These are phyloP conservation scores for Ceratobasidium sp. DNA, from an alignment of 1,284 basidiomycete species.

Conservation along the genomic window DNA sequence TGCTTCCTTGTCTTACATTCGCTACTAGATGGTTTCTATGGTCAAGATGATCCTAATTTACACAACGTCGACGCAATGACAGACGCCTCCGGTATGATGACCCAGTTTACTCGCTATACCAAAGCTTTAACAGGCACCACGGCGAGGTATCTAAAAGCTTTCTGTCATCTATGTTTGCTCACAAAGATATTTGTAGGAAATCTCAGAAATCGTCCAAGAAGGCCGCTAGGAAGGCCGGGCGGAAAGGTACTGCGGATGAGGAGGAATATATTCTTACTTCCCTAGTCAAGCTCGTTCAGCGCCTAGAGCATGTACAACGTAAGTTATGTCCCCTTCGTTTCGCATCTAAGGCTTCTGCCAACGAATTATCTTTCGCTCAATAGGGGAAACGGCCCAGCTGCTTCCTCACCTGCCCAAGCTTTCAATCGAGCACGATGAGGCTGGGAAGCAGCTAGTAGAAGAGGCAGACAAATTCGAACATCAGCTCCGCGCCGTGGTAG, in stretches of 20 bases:
- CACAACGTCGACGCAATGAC: slow-evolving; percentile 97
- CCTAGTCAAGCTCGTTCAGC: slow-evolving; percentile 77
- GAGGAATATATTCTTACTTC: slow-evolving; percentile 94
- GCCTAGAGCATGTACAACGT: slow-evolving; percentile 72
- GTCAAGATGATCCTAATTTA: slow-evolving; percentile 72
- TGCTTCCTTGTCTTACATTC: background rate
- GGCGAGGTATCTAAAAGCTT: slow-evolving; percentile 61
- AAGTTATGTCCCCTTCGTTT: slow-evolving; percentile 49
- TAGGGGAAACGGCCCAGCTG: slow-evolving; percentile 72
- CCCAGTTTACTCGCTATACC: slow-evolving; percentile 95
- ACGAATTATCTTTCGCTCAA: background rate
- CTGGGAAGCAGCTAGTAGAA: slow-evolving; percentile 69
- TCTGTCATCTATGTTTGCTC: background rate
- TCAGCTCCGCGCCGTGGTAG: slow-evolving; percentile 67
- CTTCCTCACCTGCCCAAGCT: slow-evolving; percentile 78
- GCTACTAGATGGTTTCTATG: slow-evolving; percentile 82
- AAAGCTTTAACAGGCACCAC: slow-evolving; percentile 77
- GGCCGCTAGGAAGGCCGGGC: slow-evolving; percentile 85
- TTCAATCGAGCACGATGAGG: slow-evolving; percentile 69
- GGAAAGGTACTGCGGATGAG: slow-evolving; percentile 96
- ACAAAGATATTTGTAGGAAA: slow-evolving; percentile 60
- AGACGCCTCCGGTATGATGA: slow-evolving; percentile 88
- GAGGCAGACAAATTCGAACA: slow-evolving; percentile 66
- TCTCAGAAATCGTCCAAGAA: slow-evolving; percentile 84
- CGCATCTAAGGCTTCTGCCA: slow-evolving; percentile 7